phyloP scores from a whole-genome alignment of 441 rosid genomes.

The Populus hybrid region DNA sequence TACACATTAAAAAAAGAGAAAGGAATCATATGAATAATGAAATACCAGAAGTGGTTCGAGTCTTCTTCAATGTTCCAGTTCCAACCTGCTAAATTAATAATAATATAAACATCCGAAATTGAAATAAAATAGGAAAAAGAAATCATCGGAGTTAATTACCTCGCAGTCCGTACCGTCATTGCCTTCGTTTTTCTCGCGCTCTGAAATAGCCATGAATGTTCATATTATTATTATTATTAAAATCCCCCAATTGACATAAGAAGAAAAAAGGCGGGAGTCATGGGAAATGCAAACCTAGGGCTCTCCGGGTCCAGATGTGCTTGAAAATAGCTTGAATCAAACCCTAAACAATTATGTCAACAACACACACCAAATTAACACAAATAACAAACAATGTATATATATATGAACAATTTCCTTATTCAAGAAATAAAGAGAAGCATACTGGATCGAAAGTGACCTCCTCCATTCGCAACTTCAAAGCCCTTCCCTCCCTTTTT shows the following conservation, averaged over 20 bases:
- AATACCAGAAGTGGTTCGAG: constrained; percentile 70
- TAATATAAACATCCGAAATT: neutral
- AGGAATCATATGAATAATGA: neutral
- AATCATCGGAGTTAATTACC: constrained; percentile 30
- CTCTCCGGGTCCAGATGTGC: constrained; percentile 61
- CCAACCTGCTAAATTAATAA: constrained; percentile 36
- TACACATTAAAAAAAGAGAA: neutral
- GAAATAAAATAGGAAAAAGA: neutral
- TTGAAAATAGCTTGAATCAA: constrained; percentile 84
- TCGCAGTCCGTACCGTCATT: constrained; percentile 53
- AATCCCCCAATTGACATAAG: neutral
- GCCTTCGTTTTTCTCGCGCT: constrained; percentile 55
- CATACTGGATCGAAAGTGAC: constrained; percentile 48
- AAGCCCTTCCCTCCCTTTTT: neutral
- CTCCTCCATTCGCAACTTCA: constrained; percentile 33
- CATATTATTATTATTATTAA: neutral
- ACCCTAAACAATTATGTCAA: constrained; percentile 38
- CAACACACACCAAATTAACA: neutral
- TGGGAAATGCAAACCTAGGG: constrained; percentile 42
- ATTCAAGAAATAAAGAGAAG: neutral
- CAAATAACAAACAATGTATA: too few relatives aligned
- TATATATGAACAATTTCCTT: neutral
- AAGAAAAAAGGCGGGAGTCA: neutral
- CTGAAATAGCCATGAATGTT: constrained; percentile 28
- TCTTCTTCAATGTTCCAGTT: constrained; percentile 58